Evolutionary conservation across 225 moss, liverwort and hornwort genomes (phyloP).

Genomic region (Pleurozium schreberi): DNA sequence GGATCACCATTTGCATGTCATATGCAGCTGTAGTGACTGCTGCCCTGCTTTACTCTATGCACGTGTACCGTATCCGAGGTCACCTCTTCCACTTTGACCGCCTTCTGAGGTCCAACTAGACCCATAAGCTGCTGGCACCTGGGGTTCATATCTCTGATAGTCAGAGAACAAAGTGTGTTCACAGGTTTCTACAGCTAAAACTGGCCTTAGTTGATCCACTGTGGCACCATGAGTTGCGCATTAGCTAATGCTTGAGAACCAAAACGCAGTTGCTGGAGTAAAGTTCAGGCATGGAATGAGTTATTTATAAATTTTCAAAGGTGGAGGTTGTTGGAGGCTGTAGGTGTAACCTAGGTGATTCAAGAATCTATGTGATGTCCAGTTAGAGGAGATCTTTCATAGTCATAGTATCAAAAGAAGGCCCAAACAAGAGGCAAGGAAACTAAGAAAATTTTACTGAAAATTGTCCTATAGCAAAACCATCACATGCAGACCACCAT

Average conservation of each 20-base stretch:
- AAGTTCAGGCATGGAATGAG: background rate
- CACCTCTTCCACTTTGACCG: slow-evolving; percentile 75
- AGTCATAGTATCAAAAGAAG: background rate
- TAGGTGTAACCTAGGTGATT: background rate
- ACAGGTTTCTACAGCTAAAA: background rate
- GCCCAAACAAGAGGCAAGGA: background rate
- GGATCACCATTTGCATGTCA: slow-evolving; percentile 57
- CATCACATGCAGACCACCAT: background rate
- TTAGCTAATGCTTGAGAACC: background rate
- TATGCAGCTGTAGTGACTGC: slow-evolving; percentile 58
- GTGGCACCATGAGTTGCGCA: background rate
- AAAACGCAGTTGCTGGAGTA: background rate
- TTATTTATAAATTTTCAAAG: background rate
- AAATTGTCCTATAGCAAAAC: background rate
- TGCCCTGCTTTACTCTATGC: slow-evolving; percentile 54
- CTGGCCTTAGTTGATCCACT: background rate
- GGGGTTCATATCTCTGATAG: background rate
- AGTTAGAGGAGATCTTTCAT: background rate
- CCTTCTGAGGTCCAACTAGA: slow-evolving; percentile 19
- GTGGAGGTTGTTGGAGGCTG: background rate
- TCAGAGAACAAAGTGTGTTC: background rate
- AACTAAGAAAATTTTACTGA: background rate
- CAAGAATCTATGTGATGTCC: no score
- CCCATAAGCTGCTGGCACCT: background rate
- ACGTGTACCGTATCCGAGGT: slow-evolving; percentile 54